These are phyloP conservation scores for Eugenia klotzschiana DNA, from an alignment of 441 rosid genomes.

Conservation along the genomic window DNA sequence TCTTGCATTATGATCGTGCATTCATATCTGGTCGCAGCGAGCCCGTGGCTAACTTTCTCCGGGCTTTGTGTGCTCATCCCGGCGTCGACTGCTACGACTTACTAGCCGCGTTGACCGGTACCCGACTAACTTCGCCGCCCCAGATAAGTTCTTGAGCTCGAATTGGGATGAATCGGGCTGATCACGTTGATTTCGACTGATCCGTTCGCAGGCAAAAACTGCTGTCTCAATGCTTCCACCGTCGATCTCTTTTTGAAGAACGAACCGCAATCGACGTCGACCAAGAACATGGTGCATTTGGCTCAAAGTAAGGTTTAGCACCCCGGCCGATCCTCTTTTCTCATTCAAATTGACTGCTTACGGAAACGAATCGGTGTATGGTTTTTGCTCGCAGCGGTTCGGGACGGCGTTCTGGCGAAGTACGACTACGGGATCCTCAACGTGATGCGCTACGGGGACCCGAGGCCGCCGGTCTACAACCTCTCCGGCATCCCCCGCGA, in stretches of 20 bases:
- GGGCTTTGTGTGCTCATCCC: conserved; percentile 39
- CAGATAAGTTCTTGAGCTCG: neutral
- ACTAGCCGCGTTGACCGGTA: conserved; percentile 55
- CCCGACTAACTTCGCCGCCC: neutral
- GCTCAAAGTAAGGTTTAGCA: conserved; percentile 52
- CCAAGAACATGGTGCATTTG: conserved; percentile 82
- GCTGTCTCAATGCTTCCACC: conserved; percentile 72
- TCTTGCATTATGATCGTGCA: neutral
- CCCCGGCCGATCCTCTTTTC: neutral
- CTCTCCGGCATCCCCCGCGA: conserved; percentile 60
- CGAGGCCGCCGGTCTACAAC: conserved; percentile 52
- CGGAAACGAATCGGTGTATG: neutral
- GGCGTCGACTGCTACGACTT: conserved; percentile 65
- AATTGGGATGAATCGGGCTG: neutral
- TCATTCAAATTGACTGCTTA: neutral
- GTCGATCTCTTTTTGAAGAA: conserved; percentile 40
- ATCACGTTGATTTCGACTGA: neutral
- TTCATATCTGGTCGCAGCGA: conserved; percentile 17
- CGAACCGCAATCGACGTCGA: conserved; percentile 75
- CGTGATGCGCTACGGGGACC: conserved; percentile 44
- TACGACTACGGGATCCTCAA: conserved; percentile 56
- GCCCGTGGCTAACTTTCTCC: conserved; percentile 28
- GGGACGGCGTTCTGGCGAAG: conserved; percentile 46
- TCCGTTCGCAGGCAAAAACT: conserved; percentile 38
- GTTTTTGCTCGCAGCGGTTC: conserved; percentile 36